Conservation (phyloP, 441 rosid genomes). For the Capsella rubella region DNA sequence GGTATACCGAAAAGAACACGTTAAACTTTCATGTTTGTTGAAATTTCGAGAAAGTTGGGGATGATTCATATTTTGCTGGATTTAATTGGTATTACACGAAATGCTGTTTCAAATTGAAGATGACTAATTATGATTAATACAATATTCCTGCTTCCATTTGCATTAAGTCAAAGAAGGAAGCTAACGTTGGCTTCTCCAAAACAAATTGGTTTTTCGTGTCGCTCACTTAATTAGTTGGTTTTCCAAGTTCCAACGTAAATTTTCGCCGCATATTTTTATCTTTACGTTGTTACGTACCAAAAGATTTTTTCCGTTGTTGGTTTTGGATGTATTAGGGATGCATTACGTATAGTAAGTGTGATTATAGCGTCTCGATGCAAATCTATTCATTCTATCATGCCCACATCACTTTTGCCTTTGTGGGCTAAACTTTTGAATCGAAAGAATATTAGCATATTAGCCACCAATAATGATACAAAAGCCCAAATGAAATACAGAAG, state of each 20-base stretch:
- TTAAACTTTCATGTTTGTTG: neutral
- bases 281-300: slow-evolving; percentile 18
- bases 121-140: neutral
- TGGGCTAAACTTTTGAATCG: neutral
- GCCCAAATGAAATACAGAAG: neutral
- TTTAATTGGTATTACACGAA: slow-evolving; percentile 14
- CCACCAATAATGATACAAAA: neutral
- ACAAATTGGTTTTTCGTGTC: neutral
- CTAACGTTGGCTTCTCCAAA: slow-evolving; percentile 28
- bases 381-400: neutral
- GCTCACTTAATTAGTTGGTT: neutral
- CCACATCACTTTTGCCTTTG: slow-evolving; percentile 4
- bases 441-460: neutral
- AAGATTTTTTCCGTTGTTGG: slow-evolving; percentile 2
- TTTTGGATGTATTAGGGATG: slow-evolving; percentile 8
- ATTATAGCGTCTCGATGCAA: neutral
- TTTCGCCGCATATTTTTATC: slow-evolving; percentile 12
- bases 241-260: neutral
- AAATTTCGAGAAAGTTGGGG: neutral
- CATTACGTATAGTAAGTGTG: neutral
- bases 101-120: slow-evolving; percentile 2
- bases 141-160: neutral
- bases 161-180: slow-evolving; percentile 31
- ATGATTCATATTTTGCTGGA: slow-evolving; percentile 23
- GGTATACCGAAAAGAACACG: neutral